phyloP scores from a whole-genome alignment of 306 rosid species.

The Senna siamea region DNA sequence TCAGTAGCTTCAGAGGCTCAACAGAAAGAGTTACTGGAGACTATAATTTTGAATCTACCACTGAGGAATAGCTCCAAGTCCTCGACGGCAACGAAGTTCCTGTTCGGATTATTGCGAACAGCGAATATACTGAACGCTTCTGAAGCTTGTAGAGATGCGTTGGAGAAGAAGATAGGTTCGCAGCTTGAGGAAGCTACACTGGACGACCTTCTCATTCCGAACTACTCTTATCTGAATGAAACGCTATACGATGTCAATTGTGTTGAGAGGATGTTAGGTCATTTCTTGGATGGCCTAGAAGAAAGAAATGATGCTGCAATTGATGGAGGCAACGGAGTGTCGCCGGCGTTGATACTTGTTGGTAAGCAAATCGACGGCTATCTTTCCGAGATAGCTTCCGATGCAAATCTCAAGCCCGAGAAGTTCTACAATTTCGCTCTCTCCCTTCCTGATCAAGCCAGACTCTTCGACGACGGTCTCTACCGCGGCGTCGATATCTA shows the following conservation, averaged over 20 bases:
- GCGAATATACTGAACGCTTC: slow-evolving; percentile 80
- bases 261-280: slow-evolving; percentile 67
- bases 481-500: slow-evolving; percentile 92
- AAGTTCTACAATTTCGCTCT: slow-evolving; percentile 68
- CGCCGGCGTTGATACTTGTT: slow-evolving; percentile 45
- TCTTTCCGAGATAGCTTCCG: slow-evolving; percentile 92
- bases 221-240: slow-evolving; percentile 89
- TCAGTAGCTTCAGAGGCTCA: slow-evolving; percentile 58
- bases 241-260: slow-evolving; percentile 90
- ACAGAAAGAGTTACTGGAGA: slow-evolving; percentile 82
- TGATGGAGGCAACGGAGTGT: slow-evolving; percentile 33
- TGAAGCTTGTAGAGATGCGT: slow-evolving; percentile 57
- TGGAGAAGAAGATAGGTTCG: slow-evolving; percentile 89
- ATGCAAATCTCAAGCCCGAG: slow-evolving; percentile 73
- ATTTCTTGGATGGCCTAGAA: slow-evolving; percentile 58
- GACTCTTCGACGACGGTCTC: slow-evolving; percentile 93
- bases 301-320: slow-evolving; percentile 36
- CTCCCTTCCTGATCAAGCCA: slow-evolving; percentile 82
- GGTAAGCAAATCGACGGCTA: slow-evolving; percentile 88
- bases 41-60: slow-evolving; percentile 72
- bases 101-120: slow-evolving; percentile 77
- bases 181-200: slow-evolving; percentile 88
- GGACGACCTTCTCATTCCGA: slow-evolving; percentile 90
- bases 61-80: slow-evolving; percentile 58
- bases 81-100: slow-evolving; percentile 63